These are phyloP conservation scores for Nitzschia inconspicua DNA, from an alignment of 108 stramenopile genomes.

Conservation along the genomic window DNA sequence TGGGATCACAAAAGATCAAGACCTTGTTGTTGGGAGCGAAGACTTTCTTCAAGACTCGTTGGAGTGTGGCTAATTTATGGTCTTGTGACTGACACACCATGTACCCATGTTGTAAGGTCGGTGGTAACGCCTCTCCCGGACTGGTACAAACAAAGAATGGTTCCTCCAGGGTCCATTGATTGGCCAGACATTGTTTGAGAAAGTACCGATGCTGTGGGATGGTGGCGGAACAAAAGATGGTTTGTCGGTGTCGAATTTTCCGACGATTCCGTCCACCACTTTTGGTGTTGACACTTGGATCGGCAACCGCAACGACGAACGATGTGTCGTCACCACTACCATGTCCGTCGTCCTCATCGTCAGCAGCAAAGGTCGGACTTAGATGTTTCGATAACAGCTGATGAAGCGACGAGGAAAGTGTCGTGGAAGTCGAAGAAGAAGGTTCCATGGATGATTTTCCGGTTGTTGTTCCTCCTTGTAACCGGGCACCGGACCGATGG, in stretches of 20 bases:
- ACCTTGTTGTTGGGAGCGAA: conserved; percentile 36
- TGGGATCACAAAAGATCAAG: conserved; percentile 71
- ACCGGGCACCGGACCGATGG: conserved; percentile 38
- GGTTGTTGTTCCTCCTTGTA: conserved; percentile 2
- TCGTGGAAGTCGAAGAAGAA: neutral
- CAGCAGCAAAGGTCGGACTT: conserved; percentile 63
- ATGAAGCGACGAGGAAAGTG: conserved; percentile 60
- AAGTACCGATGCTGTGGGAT: conserved; percentile 93
- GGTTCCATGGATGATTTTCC: neutral
- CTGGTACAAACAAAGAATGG: conserved; percentile 76
- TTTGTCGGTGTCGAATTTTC: conserved; percentile 60
- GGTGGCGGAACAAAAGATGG: conserved; percentile 93
- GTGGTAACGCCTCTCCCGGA: conserved; percentile 77
- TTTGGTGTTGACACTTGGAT: conserved; percentile 8
- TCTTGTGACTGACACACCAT: conserved; percentile 64
- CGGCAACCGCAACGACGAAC: conserved; percentile 8
- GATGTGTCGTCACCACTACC: no score
- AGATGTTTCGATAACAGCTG: conserved; percentile 75
- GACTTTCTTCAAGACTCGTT: conserved; percentile 66
- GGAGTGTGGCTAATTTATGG: conserved; percentile 72
- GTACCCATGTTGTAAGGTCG: conserved; percentile 78
- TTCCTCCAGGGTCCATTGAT: conserved; percentile 86
- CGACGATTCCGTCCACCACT: no score
- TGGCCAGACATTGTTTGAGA: conserved; percentile 75
- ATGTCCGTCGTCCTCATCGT: conserved; percentile 23